Base-by-base conservation (phyloP, 148 eudicot species). In the Diospyros kaki region DNA sequence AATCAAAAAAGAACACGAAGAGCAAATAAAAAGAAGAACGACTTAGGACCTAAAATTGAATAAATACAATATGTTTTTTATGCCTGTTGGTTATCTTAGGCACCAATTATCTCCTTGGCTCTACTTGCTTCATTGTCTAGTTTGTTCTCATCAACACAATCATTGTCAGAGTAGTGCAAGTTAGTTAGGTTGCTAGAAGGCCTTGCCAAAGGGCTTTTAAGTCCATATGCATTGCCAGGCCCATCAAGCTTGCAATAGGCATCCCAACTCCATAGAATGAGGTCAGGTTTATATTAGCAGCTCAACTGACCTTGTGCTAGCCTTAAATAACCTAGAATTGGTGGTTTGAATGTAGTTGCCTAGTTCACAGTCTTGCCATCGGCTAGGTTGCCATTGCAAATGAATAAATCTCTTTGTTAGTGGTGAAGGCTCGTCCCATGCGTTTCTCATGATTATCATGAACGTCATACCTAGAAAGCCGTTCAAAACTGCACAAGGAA, bases 341-440 rank as follows among this genome's bases (percentile, higher is more conserved):
- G 91, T 78, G 60, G 93, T 90, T 71, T 92, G 94, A 1, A 87
- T 90, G 80, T 89, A 88, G 84, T 92, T 92, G 12, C 94, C 97
- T 9, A 92, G 83, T 82, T 92, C 94, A 86, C 15, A 90, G 63
- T 17, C 87, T 92, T 14, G 92, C 88, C 87, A 90, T 79, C 2
- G 87, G 85, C 43, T 81, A 81, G 7, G 88, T 87, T 6, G 84
- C 78, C 2, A 91, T 88, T 1, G 83, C 73, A 40, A 87, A 41
- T 9, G 81, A 79, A 10, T 82, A 56, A 18, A 87, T 77, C 2
- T 81, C 78, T 60, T 74, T 71, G 6, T 93, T 90, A 0, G 63
- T 14, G 0, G 88, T 87, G 59, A 86, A 92, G 8, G 76, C 76
- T 1, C 74, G 51, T 4, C 94, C 97, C 94, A 92, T 2, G 69